Evolutionary conservation across 2,329 filamentous ascomycete genomes (phyloP).

Genomic region (Sclerotinia borealis): DNA sequence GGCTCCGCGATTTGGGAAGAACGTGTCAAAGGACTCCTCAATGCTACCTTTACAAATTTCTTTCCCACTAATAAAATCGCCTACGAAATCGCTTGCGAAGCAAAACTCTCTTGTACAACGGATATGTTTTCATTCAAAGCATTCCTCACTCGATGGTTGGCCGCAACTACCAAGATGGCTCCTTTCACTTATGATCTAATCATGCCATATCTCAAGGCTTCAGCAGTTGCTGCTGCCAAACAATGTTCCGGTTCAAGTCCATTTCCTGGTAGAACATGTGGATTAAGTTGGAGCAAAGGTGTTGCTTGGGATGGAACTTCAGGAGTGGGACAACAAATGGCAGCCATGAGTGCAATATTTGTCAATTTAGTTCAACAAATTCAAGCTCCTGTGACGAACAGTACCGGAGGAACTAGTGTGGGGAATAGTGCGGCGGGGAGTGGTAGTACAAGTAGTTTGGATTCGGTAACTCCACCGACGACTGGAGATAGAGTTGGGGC

Average conservation of each 20-base stretch:
- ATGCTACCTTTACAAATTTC: constrained; percentile 32
- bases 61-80: constrained; percentile 46
- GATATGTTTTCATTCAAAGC: constrained; percentile 63
- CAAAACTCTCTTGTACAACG: constrained; percentile 47
- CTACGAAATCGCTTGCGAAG: constrained; percentile 55
- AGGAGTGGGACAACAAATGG: constrained; percentile 67
- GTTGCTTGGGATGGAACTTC: constrained; percentile 45
- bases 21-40: constrained; percentile 33
- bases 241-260: constrained; percentile 52
- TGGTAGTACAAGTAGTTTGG: constrained; percentile 15
- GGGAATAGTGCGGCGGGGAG: constrained; percentile 26
- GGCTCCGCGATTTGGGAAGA: constrained; percentile 35
- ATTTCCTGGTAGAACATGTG: constrained; percentile 46
- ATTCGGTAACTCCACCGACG: constrained; percentile 28
- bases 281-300: constrained; percentile 50
- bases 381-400: constrained; percentile 28
- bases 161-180: constrained; percentile 50
- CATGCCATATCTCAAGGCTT: constrained; percentile 48
- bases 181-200: constrained; percentile 50
- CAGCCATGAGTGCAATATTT: constrained; percentile 55
- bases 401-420: constrained; percentile 35
- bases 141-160: constrained; percentile 56
- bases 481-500: constrained; percentile 38
- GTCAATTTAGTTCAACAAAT: constrained; percentile 33
- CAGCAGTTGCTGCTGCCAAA: constrained; percentile 47